phyloP scores from a whole-genome alignment of 257 asterid genomes.

The Penstemon barbatus region DNA sequence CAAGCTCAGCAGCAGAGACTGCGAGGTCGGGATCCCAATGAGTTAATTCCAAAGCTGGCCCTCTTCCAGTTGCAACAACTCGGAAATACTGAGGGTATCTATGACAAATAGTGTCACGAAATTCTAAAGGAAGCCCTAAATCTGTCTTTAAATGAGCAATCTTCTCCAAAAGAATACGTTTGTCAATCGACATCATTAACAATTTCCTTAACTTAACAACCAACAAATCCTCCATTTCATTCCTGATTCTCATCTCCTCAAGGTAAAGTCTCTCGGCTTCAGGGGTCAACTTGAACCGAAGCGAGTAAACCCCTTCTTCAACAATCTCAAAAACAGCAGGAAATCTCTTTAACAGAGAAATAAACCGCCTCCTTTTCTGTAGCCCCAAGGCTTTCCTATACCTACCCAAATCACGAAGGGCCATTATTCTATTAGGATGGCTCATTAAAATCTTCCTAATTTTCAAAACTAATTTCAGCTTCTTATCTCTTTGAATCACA shows the following conservation, averaged over 20 bases:
- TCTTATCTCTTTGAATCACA: slow-evolving; percentile 96
- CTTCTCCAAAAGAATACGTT: slow-evolving; percentile 86
- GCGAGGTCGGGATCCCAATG: slow-evolving; percentile 96
- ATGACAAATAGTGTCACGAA: slow-evolving; percentile 76
- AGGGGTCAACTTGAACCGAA: slow-evolving; percentile 72
- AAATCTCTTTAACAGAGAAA: slow-evolving; percentile 74
- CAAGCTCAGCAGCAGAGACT: slow-evolving; percentile 91
- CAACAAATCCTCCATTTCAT: slow-evolving; percentile 89
- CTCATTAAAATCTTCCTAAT: slow-evolving; percentile 84
- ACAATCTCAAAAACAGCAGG: slow-evolving; percentile 94
- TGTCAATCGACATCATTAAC: slow-evolving; percentile 92
- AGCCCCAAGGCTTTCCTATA: slow-evolving; percentile 73
- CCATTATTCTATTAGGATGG: slow-evolving; percentile 85
- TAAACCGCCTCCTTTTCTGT: slow-evolving; percentile 66
- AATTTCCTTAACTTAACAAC: slow-evolving; percentile 81
- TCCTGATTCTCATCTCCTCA: slow-evolving; percentile 81
- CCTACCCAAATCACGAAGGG: slow-evolving; percentile 79
- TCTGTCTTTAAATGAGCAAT: slow-evolving; percentile 85
- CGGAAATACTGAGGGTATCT: slow-evolving; percentile 90
- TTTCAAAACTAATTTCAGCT: slow-evolving; percentile 78
- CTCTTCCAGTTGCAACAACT: slow-evolving; percentile 75
- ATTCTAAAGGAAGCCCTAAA: slow-evolving; percentile 84
- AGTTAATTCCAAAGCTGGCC: slow-evolving; percentile 83
- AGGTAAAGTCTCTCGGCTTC: slow-evolving; percentile 94
- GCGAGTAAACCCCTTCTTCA: slow-evolving; percentile 91